Evolutionary conservation across 2,329 filamentous ascomycete genomes (phyloP).

Genomic region (Colletotrichum agaves): DNA sequence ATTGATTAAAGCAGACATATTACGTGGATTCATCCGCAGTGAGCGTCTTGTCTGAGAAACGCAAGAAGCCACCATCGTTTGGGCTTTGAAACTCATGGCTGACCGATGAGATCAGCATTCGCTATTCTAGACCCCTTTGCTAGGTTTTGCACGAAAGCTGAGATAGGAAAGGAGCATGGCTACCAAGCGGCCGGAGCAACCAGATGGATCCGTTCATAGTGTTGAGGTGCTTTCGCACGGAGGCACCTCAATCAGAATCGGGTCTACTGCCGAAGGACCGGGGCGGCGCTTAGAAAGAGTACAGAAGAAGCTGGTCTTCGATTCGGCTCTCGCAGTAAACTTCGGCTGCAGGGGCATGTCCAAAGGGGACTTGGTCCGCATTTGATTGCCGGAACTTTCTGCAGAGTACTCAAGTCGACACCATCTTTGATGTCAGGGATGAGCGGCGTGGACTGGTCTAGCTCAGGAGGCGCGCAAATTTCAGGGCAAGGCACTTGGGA

Average conservation of each 20-base stretch:
- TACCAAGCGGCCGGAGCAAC: constrained; percentile 9
- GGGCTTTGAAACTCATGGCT: background rate
- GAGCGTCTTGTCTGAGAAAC: background rate
- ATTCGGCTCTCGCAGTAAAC: constrained; percentile 1
- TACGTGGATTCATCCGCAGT: constrained; percentile 2
- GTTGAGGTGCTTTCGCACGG: constrained; percentile 7
- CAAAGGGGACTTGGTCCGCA: constrained; percentile 11
- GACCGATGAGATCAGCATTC: background rate
- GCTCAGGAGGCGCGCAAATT: constrained; percentile 34
- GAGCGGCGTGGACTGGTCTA: constrained; percentile 20
- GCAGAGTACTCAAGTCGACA: constrained; percentile 22
- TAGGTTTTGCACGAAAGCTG: background rate
- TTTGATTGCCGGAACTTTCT: constrained; percentile 29
- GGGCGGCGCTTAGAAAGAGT: background rate
- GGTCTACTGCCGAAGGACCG: constrained; percentile 18
- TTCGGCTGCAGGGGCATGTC: constrained; percentile 13
- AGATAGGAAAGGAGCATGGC: background rate
- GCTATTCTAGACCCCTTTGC: background rate
- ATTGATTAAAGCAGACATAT: constrained; percentile 21
- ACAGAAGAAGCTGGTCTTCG: background rate
- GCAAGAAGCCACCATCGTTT: background rate
- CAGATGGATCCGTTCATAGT: background rate
- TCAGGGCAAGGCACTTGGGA: constrained; percentile 14
- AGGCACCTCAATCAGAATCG: constrained; percentile 14
- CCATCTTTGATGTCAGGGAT: constrained; percentile 24